Base-by-base conservation (phyloP, 495 filamentous ascomycete genomes). In the Hyaloscypha bicolor region DNA sequence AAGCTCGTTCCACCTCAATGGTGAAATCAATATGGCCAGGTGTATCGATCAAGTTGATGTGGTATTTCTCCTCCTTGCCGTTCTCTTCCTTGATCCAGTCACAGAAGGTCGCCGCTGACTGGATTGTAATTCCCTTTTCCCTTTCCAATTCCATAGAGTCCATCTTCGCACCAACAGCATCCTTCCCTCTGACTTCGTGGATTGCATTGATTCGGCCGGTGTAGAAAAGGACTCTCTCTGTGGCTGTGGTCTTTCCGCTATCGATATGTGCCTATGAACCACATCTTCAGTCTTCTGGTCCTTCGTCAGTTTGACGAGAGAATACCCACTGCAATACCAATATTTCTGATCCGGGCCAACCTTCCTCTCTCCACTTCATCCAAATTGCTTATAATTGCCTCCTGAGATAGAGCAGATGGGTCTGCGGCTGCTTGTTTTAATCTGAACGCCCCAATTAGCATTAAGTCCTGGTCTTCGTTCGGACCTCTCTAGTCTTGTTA, bases 1-100 rank as follows among this genome's bases (percentile, higher is more conserved):
- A 82, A 69, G 96, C 96, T 74, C 96, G 85, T 82, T 99, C 96
- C 63, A 99, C 96, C 80, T 99, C 96, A 74, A 99, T 99, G 12
- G 96, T 99, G 74, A 99, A 99, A 76, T 99, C 96, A 74, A 99
- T 98, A 80, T 99, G 96, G 31, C 96, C 96, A 12, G 96, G 96
- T 1, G 96, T 99, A 78, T 99, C 96, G 76, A 99, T 99, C 80
- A 99, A 81, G 79, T 99, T 99, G 80, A 99, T 87, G 76, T 99
- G 94, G 79, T 97, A 99, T 64, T 87, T 92, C 76, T 96, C 90
- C 9, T 97, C 91, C 72, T 90, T 82, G 45, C 91, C 87, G 71
- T 92, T 79, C 68, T 88, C 82, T 70, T 83, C 88, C 85, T 97
- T 98, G 65, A 91, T 78, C 96, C 96, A 99, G 80, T 99, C 93